A percentile compares a stretch with the other conserved stretches of the same genome.
Conservation (phyloP, 2,329 filamentous ascomycete genomes). For the Cercospora janseana region DNA sequence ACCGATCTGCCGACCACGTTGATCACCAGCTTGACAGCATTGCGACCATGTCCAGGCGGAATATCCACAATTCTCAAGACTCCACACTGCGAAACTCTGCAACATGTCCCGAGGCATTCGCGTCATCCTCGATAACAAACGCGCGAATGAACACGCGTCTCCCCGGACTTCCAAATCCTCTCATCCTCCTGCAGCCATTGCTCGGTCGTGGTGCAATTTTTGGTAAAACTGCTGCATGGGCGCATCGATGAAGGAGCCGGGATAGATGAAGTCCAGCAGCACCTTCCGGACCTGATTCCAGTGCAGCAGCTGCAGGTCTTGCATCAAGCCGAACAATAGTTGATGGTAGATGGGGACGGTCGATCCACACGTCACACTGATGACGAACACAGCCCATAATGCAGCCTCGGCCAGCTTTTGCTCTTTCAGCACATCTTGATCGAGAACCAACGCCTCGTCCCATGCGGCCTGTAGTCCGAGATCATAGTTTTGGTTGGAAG, state of each 20-base stretch:
- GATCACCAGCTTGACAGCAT: no score
- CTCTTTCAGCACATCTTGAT: constrained; percentile 31
- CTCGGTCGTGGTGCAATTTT: constrained; percentile 20
- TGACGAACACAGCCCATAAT: constrained; percentile 37
- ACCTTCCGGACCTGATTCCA: constrained; percentile 37
- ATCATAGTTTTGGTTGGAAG: constrained; percentile 32
- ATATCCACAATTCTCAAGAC: no score
- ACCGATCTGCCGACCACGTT: no score
- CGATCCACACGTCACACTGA: constrained; percentile 36
- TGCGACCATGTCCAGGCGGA: no score
- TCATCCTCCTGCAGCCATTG: background rate
- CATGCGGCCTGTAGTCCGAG: constrained; percentile 35
- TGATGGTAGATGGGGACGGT: constrained; percentile 29
- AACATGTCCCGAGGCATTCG: no score
- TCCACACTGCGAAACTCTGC: no score
- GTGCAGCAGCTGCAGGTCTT: constrained; percentile 32
- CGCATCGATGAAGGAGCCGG: constrained; percentile 36
- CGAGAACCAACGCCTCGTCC: constrained; percentile 33
- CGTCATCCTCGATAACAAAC: no score
- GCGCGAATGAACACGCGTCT: no score
- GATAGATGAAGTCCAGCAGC: constrained; percentile 38
- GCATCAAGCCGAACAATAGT: constrained; percentile 28
- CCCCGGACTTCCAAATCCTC: no score
- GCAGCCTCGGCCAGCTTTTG: constrained; percentile 36
- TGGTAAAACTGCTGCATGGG: constrained; percentile 36